phyloP scores from a whole-genome alignment of 2,329 filamentous ascomycete species.

The Aspergillus costaricaensis region DNA sequence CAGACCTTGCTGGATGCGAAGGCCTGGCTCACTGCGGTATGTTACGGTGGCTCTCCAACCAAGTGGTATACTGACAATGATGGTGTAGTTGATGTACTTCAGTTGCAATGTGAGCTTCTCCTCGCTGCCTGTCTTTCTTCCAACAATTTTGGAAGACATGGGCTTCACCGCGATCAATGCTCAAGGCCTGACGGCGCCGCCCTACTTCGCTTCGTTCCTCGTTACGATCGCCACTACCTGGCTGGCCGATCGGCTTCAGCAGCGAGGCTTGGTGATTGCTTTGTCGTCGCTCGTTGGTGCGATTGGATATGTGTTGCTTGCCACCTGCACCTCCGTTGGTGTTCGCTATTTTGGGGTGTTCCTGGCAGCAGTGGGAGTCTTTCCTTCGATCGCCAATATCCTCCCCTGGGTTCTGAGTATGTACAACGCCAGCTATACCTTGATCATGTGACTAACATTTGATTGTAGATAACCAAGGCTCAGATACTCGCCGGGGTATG shows the following conservation, averaged over 20 bases:
- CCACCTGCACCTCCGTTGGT: conserved; percentile 54
- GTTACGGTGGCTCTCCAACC: conserved; percentile 11
- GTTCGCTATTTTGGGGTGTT: conserved; percentile 57
- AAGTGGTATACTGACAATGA: conserved; percentile 2
- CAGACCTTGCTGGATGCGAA: conserved; percentile 48
- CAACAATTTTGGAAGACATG: conserved; percentile 65
- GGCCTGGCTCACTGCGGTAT: conserved; percentile 52
- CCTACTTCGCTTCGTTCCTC: conserved; percentile 68
- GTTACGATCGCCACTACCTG: conserved; percentile 63
- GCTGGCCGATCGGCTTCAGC: conserved; percentile 65
- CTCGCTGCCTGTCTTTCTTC: conserved; percentile 65
- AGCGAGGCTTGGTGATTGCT: conserved; percentile 64
- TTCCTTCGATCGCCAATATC: conserved; percentile 69
- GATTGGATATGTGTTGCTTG: conserved; percentile 66
- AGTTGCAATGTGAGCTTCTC: conserved; percentile 66
- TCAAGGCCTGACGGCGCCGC: conserved; percentile 71
- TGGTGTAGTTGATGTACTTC: conserved; percentile 56
- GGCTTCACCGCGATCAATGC: conserved; percentile 67
- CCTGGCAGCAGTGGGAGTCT: conserved; percentile 62
- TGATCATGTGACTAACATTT: neutral
- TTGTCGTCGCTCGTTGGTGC: conserved; percentile 59
- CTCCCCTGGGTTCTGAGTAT: conserved; percentile 66
- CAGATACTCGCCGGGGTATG: conserved; percentile 66
- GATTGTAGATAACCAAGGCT: conserved; percentile 64
- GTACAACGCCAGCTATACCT: conserved; percentile 13